Evolutionary conservation across 1,284 basidiomycete species (phyloP), one percentile per base, ranked within the genome.

Genomic region (Irpex sp.): DNA sequence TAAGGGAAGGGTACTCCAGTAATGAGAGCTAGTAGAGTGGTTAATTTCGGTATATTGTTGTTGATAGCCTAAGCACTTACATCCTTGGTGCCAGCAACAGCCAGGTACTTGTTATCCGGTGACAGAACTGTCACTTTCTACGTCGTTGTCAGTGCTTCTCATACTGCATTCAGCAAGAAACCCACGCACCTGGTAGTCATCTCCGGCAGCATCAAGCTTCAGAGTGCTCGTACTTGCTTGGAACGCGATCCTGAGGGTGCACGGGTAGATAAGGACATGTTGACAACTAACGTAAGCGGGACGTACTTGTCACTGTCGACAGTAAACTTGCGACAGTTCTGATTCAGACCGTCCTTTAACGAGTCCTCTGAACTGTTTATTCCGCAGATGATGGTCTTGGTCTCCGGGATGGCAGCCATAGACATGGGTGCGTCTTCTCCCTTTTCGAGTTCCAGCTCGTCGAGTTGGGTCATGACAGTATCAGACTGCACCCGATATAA

Each of bases 401-500:
- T 80, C 76, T 84, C 74, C 14, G 78, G 75, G 70, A 91, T 78
- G 8, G 86, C 82, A 12, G 88, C 88, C 80, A 97, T 89, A 70
- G 94, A 96, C 92, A 95, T 97, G 10, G 95, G 94, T 7, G 90
- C 91, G 74, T 98, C 95, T 71, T 95, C 94, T 37, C 86, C 90
- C 57, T 77, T 83, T 60, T 85, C 87, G 9, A 98, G 80, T 67
- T 91, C 84, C 54, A 87, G 78, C 72, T 96, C 92, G 64, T 84
- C 75, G 10, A 87, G 68, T 2, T 87, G 77, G 52, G 84, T 77
- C 19, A 96, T 73, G 19, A 77, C 77, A 63, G 82, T 80, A 47
- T 86, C 82, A 54, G 81, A 76, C 12, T 80, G 80, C 37, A 94
- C 80, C 56, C 82, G 80, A 70, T 90, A 92, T n/a, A 94, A 73